Evolutionary conservation across 1,139 yeast species (phyloP).

Genomic region (Scheffersomyces insectosa): DNA sequence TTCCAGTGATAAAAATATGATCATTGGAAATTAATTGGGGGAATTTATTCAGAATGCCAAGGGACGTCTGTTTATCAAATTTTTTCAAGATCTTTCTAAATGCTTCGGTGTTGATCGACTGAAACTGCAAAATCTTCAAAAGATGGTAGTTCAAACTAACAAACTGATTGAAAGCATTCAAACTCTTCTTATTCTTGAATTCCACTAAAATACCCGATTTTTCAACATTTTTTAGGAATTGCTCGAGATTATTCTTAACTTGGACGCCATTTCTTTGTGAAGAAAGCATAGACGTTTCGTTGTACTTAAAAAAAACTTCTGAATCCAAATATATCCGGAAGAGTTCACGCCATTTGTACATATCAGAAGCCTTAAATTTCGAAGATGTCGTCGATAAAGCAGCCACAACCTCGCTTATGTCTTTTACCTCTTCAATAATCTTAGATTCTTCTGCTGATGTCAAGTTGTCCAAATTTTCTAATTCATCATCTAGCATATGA

Average conservation of each 20-base stretch:
- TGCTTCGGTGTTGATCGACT: slow-evolving; percentile 63
- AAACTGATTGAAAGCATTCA: slow-evolving; percentile 50
- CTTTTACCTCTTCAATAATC: slow-evolving; percentile 44
- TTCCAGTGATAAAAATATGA: slow-evolving; percentile 47
- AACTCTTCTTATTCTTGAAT: slow-evolving; percentile 52
- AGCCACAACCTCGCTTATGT: slow-evolving; percentile 40
- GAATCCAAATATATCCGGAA: slow-evolving; percentile 66
- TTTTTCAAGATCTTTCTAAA: slow-evolving; percentile 68
- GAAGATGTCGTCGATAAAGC: slow-evolving; percentile 30
- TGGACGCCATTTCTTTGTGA: slow-evolving; percentile 42
- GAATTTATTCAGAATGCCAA: slow-evolving; percentile 49
- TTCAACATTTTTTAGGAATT: slow-evolving; percentile 46
- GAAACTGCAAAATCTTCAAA: slow-evolving; percentile 60
- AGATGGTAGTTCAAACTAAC: slow-evolving; percentile 54
- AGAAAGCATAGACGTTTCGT: slow-evolving; percentile 42
- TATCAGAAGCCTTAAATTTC: slow-evolving; percentile 47
- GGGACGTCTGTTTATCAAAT: slow-evolving; percentile 69
- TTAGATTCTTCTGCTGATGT: slow-evolving; percentile 45
- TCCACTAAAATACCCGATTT: slow-evolving; percentile 38
- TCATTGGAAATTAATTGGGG: slow-evolving; percentile 48
- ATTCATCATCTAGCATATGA: slow-evolving; percentile 56
- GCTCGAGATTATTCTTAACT: slow-evolving; percentile 39
- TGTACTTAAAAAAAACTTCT: slow-evolving; percentile 62
- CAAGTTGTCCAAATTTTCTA: slow-evolving; percentile 50
- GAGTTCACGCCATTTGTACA: slow-evolving; percentile 71